Evolutionary conservation across 1,139 yeast species (phyloP).

Genomic region (Eremothecium cymbalariae): DNA sequence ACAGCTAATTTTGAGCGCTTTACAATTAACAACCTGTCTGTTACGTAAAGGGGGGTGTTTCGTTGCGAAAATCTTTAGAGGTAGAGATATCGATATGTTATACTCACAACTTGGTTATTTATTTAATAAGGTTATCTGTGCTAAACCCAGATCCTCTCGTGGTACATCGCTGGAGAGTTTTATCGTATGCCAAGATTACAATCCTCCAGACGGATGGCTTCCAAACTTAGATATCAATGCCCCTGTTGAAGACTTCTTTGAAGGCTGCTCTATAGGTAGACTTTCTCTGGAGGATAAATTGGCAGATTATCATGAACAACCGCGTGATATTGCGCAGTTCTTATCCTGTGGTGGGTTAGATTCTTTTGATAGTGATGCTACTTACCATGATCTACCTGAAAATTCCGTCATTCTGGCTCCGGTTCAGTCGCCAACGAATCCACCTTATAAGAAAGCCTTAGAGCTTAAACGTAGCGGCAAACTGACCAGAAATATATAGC

Average conservation of each 20-base stretch:
- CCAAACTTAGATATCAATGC: conserved; percentile 52
- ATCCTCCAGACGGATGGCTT: conserved; percentile 73
- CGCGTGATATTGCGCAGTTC: conserved; percentile 72
- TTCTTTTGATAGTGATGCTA: conserved; percentile 89
- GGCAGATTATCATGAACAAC: conserved; percentile 43
- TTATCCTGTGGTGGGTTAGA: conserved; percentile 89
- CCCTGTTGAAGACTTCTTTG: conserved; percentile 77
- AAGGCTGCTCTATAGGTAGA: conserved; percentile 53
- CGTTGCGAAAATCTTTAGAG: conserved; percentile 93
- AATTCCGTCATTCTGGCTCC: conserved; percentile 52
- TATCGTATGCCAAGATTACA: conserved; percentile 82
- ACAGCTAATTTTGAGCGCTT: conserved; percentile 80
- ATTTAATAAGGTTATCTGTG: conserved; percentile 83
- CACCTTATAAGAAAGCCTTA: conserved; percentile 87
- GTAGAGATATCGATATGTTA: conserved; percentile 85
- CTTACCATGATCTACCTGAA: conserved; percentile 55
- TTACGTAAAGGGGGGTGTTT: conserved; percentile 84
- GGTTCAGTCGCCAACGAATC: conserved; percentile 91
- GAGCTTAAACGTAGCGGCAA: conserved; percentile 74
- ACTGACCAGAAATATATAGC: conserved; percentile 18
- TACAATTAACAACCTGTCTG: conserved; percentile 82
- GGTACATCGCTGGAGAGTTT: conserved; percentile 92
- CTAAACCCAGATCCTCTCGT: conserved; percentile 90
- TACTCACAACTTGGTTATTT: conserved; percentile 81
- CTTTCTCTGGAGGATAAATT: conserved; percentile 37